Conservation (phyloP, 202 grass and related monocot species). For the Panicum virgatum region DNA sequence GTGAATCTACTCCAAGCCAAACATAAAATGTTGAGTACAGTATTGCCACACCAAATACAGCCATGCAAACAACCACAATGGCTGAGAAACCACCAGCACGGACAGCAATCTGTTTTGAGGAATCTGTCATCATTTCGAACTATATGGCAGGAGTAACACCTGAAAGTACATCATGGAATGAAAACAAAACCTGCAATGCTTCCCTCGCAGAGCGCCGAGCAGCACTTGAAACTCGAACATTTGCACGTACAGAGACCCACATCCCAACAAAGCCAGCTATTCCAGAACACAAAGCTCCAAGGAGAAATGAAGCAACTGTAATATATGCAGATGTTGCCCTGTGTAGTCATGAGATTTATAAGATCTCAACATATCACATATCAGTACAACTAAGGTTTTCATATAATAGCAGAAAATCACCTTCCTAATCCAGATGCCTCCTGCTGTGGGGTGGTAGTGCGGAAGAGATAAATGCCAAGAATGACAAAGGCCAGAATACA, state of each 20-base stretch:
- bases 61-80: conserved; percentile 96
- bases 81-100: conserved; percentile 98
- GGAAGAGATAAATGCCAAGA: conserved; percentile 98
- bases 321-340: conserved; percentile 93
- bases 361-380: conserved; percentile 31
- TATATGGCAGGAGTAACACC: conserved; percentile 13
- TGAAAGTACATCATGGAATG: conserved; percentile 29
- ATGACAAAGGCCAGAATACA: conserved; percentile 86
- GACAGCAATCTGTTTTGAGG: conserved; percentile 85
- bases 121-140: conserved; percentile 42
- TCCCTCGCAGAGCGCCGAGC: conserved; percentile 94
- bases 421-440: conserved; percentile 90
- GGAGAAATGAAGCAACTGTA: conserved; percentile 84
- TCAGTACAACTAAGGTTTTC: neutral
- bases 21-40: conserved; percentile 92
- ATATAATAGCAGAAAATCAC: conserved; percentile 37
- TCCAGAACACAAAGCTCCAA: conserved; percentile 95
- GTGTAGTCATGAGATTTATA: conserved; percentile 32
- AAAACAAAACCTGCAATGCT: conserved; percentile 86
- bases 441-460: conserved; percentile 76
- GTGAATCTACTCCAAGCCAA: conserved; percentile 85
- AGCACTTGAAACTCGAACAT: conserved; percentile 98
- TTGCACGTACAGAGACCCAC: conserved; percentile 98
- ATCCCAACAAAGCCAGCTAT: conserved; percentile 97
- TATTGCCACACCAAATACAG: conserved; percentile 96